A percentile compares a stretch with the other conserved stretches of the same genome.
These are phyloP conservation scores for Aspergillus ellipticus DNA, from an alignment of 495 filamentous ascomycete genomes.

Conservation along the genomic window DNA sequence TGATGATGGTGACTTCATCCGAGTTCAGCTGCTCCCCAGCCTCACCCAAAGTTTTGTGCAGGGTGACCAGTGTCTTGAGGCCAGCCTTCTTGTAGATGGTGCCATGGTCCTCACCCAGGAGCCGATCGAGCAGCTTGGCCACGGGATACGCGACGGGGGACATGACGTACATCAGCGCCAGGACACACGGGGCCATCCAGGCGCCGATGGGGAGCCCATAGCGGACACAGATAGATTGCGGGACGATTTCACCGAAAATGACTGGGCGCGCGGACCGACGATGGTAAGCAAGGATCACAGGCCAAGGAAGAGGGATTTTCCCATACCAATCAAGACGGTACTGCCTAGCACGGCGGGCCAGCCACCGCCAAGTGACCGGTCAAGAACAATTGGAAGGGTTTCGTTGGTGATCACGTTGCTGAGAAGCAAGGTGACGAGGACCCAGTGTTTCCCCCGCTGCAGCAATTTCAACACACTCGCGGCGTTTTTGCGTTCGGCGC, in stretches of 20 bases:
- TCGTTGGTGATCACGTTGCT: slow-evolving; percentile 99
- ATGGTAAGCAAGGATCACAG: not conserved
- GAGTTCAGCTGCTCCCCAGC: slow-evolving; percentile 87
- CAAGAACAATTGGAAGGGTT: slow-evolving; percentile 90
- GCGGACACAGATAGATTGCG: slow-evolving; percentile 93
- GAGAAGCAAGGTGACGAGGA: slow-evolving; percentile 90
- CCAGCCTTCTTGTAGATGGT: slow-evolving; percentile 96
- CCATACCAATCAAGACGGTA: slow-evolving; percentile 85
- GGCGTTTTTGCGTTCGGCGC: slow-evolving; percentile 74
- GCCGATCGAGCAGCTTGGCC: slow-evolving; percentile 81
- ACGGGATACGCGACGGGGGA: slow-evolving; percentile 84
- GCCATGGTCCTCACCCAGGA: slow-evolving; percentile 88
- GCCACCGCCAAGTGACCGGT: slow-evolving; percentile 88
- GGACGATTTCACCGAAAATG: slow-evolving; percentile 95
- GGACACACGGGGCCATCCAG: slow-evolving; percentile 85
- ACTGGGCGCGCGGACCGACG: slow-evolving; percentile 48
- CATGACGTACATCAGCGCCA: slow-evolving; percentile 87
- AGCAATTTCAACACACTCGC: slow-evolving; percentile 74
- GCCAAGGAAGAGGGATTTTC: slow-evolving; percentile 7
- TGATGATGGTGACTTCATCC: slow-evolving; percentile 98
- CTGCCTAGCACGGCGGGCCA: slow-evolving; percentile 91
- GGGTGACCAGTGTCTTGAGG: slow-evolving; percentile 82
- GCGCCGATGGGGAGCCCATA: slow-evolving; percentile 96
- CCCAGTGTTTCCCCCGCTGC: slow-evolving; percentile 94
- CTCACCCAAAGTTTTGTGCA: slow-evolving; percentile 86